Percentiles rank a stretch among this genome's conserved stretches.
Conservation (phyloP, 371 early-diverging fungal species). For the Mortierella sp. region DNA sequence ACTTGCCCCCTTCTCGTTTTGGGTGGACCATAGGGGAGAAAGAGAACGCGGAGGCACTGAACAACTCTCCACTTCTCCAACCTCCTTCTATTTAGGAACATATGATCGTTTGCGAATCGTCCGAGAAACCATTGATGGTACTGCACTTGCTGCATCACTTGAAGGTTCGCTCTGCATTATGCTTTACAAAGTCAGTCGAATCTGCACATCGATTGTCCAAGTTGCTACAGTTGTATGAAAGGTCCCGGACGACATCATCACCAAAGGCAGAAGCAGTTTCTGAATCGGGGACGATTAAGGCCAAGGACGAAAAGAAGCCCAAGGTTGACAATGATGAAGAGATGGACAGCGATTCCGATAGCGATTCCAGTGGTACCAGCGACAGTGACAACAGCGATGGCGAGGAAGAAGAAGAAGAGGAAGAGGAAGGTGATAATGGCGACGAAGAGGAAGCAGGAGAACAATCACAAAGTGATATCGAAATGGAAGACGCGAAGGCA, state of each 20-base stretch:
- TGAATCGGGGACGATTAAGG: constrained; percentile 1
- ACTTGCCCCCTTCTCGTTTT: too few species aligned
- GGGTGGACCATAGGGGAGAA: too few species aligned
- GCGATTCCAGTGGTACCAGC: constrained; percentile 8
- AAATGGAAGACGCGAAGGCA: background rate
- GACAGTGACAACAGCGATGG: constrained; percentile 14
- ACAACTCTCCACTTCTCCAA: too few species aligned
- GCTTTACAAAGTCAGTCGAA: constrained; percentile 91
- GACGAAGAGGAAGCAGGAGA: constrained; percentile 6
- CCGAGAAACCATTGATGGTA: constrained; percentile 80
- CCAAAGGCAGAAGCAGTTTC: constrained; percentile 2
- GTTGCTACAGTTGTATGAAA: constrained; percentile 71
- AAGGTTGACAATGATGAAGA: constrained; percentile 22
- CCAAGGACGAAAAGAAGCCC: constrained; percentile 1
- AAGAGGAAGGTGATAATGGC: constrained; percentile 29
- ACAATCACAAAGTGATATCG: constrained; percentile 1
- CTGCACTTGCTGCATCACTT: constrained; percentile 79
- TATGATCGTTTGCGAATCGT: constrained; percentile 69
- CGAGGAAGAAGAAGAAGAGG: constrained; percentile 3
- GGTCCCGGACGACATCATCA: constrained; percentile 17
- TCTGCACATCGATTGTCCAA: constrained; percentile 81
- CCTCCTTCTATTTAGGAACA: too few species aligned
- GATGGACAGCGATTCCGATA: background rate
- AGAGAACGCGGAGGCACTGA: too few species aligned
- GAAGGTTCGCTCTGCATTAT: constrained; percentile 75